phyloP scores from a whole-genome alignment of 2,329 filamentous ascomycete genomes.

The Lecanicillium sp. region DNA sequence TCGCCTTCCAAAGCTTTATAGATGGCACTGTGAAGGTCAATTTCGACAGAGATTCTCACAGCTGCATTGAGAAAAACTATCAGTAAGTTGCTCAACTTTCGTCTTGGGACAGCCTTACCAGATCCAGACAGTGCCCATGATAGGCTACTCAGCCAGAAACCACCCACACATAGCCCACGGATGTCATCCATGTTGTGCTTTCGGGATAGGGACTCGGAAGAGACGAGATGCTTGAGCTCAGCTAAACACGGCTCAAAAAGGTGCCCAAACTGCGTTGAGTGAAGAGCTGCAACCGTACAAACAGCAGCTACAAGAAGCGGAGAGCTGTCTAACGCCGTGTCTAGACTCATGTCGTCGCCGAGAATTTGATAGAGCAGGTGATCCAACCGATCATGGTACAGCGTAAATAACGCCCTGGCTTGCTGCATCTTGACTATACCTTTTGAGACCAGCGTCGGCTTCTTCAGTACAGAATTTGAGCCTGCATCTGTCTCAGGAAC shows the following conservation, averaged over 20 bases:
- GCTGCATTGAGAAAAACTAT: background rate
- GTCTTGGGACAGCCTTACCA: background rate
- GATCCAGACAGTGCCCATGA: constrained; percentile 2
- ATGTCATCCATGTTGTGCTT: constrained; percentile 4
- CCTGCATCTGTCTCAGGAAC: background rate
- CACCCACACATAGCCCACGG: constrained; percentile 2
- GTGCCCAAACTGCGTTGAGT: background rate
- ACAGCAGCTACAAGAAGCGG: background rate
- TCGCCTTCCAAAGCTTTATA: constrained; percentile 1
- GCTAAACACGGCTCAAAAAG: constrained; percentile 1
- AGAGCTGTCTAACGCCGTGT: constrained; percentile 1
- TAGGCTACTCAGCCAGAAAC: constrained; percentile 1
- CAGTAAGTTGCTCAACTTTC: no score
- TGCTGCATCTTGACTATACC: background rate
- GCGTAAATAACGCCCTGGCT: background rate
- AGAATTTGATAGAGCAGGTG: constrained; percentile 4
- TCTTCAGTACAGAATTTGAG: background rate
- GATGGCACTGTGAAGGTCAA: constrained; percentile 2
- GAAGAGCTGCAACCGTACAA: constrained; percentile 2
- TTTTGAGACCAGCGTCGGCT: constrained; percentile 1
- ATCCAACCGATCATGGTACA: constrained; percentile 2
- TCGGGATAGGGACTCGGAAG: background rate
- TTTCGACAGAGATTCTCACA: constrained; percentile 1
- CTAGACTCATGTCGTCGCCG: background rate
- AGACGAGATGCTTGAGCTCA: constrained; percentile 1